These are phyloP conservation scores for Bretziella fagacearum DNA, from an alignment of 2,329 filamentous ascomycete species.

Conservation along the genomic window DNA sequence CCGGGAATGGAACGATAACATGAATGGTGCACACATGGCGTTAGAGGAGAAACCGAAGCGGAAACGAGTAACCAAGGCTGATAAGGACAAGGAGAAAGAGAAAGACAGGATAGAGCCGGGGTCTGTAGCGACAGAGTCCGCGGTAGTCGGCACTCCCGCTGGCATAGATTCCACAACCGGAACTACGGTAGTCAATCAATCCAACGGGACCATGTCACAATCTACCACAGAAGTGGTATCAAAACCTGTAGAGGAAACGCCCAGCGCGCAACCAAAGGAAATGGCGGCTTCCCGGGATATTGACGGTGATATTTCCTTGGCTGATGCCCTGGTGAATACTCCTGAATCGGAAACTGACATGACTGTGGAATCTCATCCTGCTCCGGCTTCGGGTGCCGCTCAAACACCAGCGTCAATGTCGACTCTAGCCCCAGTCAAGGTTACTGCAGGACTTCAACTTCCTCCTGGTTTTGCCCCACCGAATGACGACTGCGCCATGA, in stretches of 20 bases:
- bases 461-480: conserved; percentile 13
- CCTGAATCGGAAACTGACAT: no score
- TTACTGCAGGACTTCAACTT: conserved; percentile 8
- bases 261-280: not conserved
- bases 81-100: conserved; percentile 19
- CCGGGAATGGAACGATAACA: conserved; percentile 60
- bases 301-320: conserved; percentile 8
- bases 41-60: conserved; percentile 43
- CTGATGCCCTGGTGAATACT: conserved; percentile 2
- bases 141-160: not conserved
- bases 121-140: not conserved
- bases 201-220: not conserved
- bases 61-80: conserved; percentile 30
- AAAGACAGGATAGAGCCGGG: conserved; percentile 11
- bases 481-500: not conserved
- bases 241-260: not conserved
- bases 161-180: not conserved
- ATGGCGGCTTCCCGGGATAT: not conserved
- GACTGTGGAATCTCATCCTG: not conserved
- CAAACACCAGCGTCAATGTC: not conserved
- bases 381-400: not conserved
- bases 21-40: conserved; percentile 47
- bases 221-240: not conserved
- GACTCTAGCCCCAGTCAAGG: no score
- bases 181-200: no score